Conservation (phyloP, 208 protist genomes). For the Wallacemonas sp. region DNA sequence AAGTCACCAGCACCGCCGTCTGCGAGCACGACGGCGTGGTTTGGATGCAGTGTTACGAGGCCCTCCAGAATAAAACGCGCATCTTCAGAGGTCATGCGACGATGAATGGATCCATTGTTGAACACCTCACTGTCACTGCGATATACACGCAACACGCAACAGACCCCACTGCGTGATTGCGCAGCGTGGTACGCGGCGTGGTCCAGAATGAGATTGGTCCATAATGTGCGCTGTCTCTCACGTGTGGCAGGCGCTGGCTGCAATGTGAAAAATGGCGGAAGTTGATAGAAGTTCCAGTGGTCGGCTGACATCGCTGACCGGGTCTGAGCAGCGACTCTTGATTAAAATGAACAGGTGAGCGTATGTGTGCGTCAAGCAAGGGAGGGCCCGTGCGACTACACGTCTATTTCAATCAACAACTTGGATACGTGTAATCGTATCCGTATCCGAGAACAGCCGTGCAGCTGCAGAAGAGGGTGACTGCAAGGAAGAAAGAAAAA, state of each 20-base stretch:
- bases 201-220: slow-evolving; percentile 69
- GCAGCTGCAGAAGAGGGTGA: too few relatives aligned
- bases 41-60: slow-evolving; percentile 55
- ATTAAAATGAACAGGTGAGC: too few relatives aligned
- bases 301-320: slow-evolving; percentile 52
- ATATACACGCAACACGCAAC: slow-evolving; percentile 66
- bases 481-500: too few relatives aligned
- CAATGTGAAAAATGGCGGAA: slow-evolving; percentile 87
- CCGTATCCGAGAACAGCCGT: too few relatives aligned
- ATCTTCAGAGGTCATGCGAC: slow-evolving; percentile 51
- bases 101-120: slow-evolving; percentile 56
- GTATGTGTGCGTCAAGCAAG: too few relatives aligned
- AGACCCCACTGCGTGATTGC: slow-evolving; percentile 12
- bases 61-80: slow-evolving; percentile 65
- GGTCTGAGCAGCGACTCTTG: too few relatives aligned
- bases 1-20: slow-evolving; percentile 34
- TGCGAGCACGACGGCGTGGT: slow-evolving; percentile 48
- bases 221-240: slow-evolving; percentile 59
- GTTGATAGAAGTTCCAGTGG: slow-evolving; percentile 79
- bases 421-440: too few relatives aligned
- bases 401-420: too few relatives aligned
- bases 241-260: slow-evolving; percentile 65
- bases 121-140: slow-evolving; percentile 74
- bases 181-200: slow-evolving; percentile 72
- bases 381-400: too few relatives aligned